Percentiles rank a stretch among this genome's conserved stretches.
These are phyloP conservation scores for Eucalyptus marginata DNA, from an alignment of 345 rosid species.

Conservation along the genomic window DNA sequence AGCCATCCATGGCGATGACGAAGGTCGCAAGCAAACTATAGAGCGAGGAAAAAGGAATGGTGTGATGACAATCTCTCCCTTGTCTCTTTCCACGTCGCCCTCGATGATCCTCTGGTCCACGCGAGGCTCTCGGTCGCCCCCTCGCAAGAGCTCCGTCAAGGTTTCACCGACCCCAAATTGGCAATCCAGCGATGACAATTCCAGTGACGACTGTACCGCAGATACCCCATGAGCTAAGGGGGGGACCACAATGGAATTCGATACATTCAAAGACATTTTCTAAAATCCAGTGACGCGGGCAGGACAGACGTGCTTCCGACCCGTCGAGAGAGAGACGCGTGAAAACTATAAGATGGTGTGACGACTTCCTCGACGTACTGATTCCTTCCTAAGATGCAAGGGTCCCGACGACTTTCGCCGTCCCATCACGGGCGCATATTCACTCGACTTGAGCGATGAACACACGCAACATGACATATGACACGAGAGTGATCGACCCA, in stretches of 20 bases:
- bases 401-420: neutral
- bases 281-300: accelerated
- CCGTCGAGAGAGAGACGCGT: accelerated
- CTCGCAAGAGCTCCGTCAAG: neutral
- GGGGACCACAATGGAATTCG: neutral
- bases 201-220: neutral
- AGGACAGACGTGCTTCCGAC: accelerated
- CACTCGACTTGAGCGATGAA: neutral
- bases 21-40: neutral
- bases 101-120: neutral
- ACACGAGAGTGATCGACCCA: accelerated
- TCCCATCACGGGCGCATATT: neutral
- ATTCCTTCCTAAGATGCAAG: neutral
- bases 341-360: neutral
- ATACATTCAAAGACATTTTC: neutral
- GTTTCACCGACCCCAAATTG: neutral
- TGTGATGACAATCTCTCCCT: neutral
- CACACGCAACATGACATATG: neutral
- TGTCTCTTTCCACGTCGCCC: neutral
- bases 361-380: accelerated
- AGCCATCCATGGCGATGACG: neutral
- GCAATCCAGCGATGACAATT: neutral
- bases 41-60: neutral
- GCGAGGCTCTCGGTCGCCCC: neutral
- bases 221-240: no score